Base-by-base conservation (phyloP, 495 filamentous ascomycete species). In the Cercophora newfieldiana region DNA sequence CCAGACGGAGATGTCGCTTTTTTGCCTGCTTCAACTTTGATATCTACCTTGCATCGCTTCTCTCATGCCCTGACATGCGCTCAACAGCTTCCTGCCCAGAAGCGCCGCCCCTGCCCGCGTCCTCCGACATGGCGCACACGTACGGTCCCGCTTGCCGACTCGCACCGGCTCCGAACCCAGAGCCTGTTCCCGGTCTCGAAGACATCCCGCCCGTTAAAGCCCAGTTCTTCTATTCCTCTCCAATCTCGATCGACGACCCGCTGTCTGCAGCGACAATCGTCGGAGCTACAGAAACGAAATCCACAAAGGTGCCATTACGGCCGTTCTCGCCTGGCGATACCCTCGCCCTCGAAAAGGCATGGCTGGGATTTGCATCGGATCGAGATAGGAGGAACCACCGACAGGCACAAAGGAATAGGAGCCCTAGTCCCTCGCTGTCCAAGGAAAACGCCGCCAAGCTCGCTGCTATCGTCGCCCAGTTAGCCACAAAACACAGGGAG, bases 181-280 rank as follows among this genome's bases (percentile, higher is more conserved):
- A 66, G 48, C 61, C 72, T 24, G 31, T 73, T n/a, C 67, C 73
- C 19, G 70, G 70, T 51, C 72, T 77, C 58, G 75, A 82, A 47
- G 81, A 75, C 64, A 80, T 83, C 54, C 87, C 87, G 7, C 76
- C 79, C 7, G 70, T 90, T 30, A 82, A 82, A 26, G 83, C 89
- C 51, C 92, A 93, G 51, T 96, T 90, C 79, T 96, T 94, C 74
- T 95, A 94, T 77, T 81, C 86, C 29, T 93, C 91, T 16, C 80
- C 84, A 21, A 80, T 91, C 30, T 87, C 91, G 47, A 90, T 96
- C 71, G 92, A 96, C 74, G 92, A 96, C 74, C 91, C 92, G 14
- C 83, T 94, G 49, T 88, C 90, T 5, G 83, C 89, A 1, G 74
- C 90, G 21, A 87, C 90, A 19, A 80, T 86, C 30, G 76, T 85